phyloP scores from a whole-genome alignment of 768 basidiomycete genomes.

The Lentinula sp. region DNA sequence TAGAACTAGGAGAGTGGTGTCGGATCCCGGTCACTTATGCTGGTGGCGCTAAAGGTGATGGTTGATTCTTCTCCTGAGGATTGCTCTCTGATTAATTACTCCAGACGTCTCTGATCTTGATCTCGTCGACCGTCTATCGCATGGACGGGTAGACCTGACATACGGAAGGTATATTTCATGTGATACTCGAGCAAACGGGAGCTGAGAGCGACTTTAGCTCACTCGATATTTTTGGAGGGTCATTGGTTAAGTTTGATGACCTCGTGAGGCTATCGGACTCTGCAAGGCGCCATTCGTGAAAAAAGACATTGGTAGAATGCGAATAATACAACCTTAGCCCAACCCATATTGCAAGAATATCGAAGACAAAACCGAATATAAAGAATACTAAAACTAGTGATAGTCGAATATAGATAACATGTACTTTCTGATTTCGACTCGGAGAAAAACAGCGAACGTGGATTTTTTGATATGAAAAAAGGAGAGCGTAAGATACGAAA shows the following conservation, averaged over 20 bases:
- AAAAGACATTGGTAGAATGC: too few species aligned
- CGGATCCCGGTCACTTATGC: conserved; percentile 93
- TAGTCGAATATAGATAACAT: neutral
- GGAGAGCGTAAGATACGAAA: neutral
- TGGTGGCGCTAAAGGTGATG: conserved; percentile 84
- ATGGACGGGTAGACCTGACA: conserved; percentile 64
- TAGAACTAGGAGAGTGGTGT: conserved; percentile 90
- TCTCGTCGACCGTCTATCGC: conserved; percentile 73
- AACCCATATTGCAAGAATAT: neutral
- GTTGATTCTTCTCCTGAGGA: neutral
- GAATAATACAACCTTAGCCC: conserved; percentile 20
- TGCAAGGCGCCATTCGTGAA: neutral
- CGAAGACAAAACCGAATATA: neutral
- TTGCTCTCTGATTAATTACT: neutral
- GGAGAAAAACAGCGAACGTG: neutral
- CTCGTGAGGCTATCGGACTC: conserved; percentile 30
- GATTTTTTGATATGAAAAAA: neutral
- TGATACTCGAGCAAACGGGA: neutral
- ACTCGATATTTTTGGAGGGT: conserved; percentile 56
- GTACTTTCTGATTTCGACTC: neutral
- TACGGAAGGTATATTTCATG: conserved; percentile 22
- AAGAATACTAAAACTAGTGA: neutral
- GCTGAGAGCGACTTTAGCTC: conserved; percentile 25
- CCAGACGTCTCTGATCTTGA: conserved; percentile 76
- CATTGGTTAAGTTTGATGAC: conserved; percentile 43